Conservation (phyloP, 2,329 filamentous ascomycete genomes). For the Colletotrichum agaves region DNA sequence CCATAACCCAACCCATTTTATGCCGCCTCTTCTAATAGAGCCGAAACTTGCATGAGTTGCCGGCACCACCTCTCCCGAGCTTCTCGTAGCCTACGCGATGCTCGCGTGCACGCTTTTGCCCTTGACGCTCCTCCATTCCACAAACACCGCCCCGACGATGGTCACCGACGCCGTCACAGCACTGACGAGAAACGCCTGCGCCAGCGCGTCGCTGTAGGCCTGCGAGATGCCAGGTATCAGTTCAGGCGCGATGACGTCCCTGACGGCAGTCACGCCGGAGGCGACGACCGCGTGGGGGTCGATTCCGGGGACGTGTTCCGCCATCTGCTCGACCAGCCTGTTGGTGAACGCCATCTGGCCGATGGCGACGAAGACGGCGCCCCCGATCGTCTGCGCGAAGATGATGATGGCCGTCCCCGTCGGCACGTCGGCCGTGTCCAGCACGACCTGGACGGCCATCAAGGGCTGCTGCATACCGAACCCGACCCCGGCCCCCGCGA, state of each 20-base stretch:
- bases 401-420: slow-evolving; percentile 59
- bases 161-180: slow-evolving; percentile 57
- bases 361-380: slow-evolving; percentile 61
- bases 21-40: too few relatives aligned
- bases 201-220: slow-evolving; percentile 58
- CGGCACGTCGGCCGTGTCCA: slow-evolving; percentile 55
- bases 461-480: slow-evolving; percentile 56
- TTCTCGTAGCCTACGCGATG: background rate
- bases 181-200: slow-evolving; percentile 54
- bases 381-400: slow-evolving; percentile 56
- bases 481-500: slow-evolving; percentile 56
- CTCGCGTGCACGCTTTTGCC: slow-evolving; percentile 56
- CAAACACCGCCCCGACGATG: slow-evolving; percentile 53
- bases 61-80: too few relatives aligned
- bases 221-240: slow-evolving; percentile 48
- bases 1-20: too few relatives aligned
- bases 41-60: too few relatives aligned
- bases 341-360: slow-evolving; percentile 64
- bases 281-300: slow-evolving; percentile 47
- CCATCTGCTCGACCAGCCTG: slow-evolving; percentile 52
- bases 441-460: slow-evolving; percentile 58
- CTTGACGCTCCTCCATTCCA: slow-evolving; percentile 68
- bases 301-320: slow-evolving; percentile 48
- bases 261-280: slow-evolving; percentile 52
- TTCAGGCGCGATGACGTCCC: slow-evolving; percentile 43